These are phyloP conservation scores for Stenogyne calaminthoides DNA, from an alignment of 305 asterid genomes.

Conservation along the genomic window DNA sequence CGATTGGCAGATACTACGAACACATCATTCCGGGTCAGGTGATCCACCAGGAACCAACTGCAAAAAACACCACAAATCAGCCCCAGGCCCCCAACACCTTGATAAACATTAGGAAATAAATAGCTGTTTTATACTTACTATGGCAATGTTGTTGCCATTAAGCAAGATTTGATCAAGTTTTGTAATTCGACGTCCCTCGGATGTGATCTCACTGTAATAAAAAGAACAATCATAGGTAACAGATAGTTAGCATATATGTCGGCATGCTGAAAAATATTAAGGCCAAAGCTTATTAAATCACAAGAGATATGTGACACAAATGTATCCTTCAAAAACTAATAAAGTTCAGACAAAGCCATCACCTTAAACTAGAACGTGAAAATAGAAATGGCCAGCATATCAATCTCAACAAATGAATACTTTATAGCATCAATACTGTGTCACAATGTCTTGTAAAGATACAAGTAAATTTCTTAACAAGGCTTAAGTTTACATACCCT, in stretches of 20 bases:
- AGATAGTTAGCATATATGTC: not conserved
- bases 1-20: not conserved
- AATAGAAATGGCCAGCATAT: not conserved
- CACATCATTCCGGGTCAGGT: too few relatives aligned
- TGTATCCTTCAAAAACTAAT: not conserved
- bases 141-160: conserved; percentile 93
- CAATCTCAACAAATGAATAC: not conserved
- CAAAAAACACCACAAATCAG: conserved; percentile 14
- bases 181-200: conserved; percentile 89
- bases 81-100: not conserved
- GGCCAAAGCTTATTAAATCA: not conserved
- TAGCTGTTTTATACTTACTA: conserved; percentile 44
- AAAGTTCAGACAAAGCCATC: not conserved
- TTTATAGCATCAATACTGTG: not conserved
- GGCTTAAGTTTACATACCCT: not conserved
- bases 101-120: not conserved
- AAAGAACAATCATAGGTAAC: not conserved
- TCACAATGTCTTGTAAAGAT: not conserved
- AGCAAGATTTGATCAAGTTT: conserved; percentile 92
- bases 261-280: not conserved
- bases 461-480: not conserved
- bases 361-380: not conserved
- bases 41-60: conserved; percentile 65
- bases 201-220: conserved; percentile 60
- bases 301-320: not conserved